Conservation (phyloP, 169 alveolate genomes). For the Toxoplasma gondii region DNA sequence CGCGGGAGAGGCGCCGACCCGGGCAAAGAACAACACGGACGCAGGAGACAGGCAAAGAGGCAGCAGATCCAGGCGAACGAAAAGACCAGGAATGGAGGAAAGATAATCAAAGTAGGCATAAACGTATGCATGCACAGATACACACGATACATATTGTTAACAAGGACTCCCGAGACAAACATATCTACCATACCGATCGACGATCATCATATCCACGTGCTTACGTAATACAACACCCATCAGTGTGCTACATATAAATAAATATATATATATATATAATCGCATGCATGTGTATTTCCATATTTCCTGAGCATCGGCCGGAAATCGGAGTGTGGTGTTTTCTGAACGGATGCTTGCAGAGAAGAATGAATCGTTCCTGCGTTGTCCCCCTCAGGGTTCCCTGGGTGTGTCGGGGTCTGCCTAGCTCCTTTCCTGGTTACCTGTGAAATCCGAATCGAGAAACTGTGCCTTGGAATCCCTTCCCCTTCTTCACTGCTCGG, state of each 20-base stretch:
- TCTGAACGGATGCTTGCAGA: neutral
- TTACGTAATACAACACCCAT: too few species aligned
- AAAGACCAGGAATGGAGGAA: neutral
- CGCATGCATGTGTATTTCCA: too few species aligned
- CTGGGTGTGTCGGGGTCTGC: neutral
- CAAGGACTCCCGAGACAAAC: too few species aligned
- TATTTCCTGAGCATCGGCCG: too few species aligned
- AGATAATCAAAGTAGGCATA: too few species aligned
- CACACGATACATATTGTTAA: too few species aligned
- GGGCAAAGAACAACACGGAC: neutral
- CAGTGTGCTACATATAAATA: too few species aligned
- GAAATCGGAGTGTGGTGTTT: too few species aligned
- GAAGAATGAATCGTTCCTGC: neutral
- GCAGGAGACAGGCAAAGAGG: neutral
- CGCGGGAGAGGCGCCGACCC: neutral
- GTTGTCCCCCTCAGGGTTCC: neutral
- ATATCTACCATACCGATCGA: too few species aligned
- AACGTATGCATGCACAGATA: too few species aligned
- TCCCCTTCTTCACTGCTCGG: slow-evolving; percentile 89
- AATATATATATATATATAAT: too few species aligned
- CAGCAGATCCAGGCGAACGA: neutral
- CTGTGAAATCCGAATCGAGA: slow-evolving; percentile 92
- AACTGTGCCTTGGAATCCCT: slow-evolving; percentile 92
- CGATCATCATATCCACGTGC: too few species aligned
- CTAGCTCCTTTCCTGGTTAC: slow-evolving; percentile 57